Evolutionary conservation across 2,329 filamentous ascomycete genomes (phyloP), one percentile per base, ranked within the genome.

Genomic region (Exophiala spinifera): DNA sequence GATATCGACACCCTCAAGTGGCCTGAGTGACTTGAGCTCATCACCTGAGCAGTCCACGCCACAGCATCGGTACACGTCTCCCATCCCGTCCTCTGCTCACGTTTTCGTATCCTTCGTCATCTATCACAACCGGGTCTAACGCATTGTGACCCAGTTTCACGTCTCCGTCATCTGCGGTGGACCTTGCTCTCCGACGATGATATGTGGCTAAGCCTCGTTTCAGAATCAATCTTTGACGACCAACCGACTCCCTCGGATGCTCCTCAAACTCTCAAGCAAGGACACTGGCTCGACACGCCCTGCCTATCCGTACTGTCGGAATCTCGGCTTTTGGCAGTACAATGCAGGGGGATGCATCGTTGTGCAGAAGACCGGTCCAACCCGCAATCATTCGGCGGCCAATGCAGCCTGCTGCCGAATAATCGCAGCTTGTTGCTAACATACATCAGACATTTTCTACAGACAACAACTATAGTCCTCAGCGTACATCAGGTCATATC

Each of bases 401-500:
- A 31, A 31, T 31, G 28, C 45, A 47, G 20, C 45, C 10, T 34
- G n/a, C 15, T 36, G 17, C 51, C 36, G 21, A 45, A 40, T 19
- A 36, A 31, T 31, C 28, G 11, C 28, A 10, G 10, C 28, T 6
- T 31, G 28, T 31, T 31, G 28, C 28, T 46, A 8, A 46, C 31
- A 8, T 20, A 42, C 21, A 20, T 17, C 15, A 40, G n/a, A 20
- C 11, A 42, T 42, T 42, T 43, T 43, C 20, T 44, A 23, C 42
- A 14, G 28, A 44, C 10, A 28, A 25, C 25, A 13, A 46, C 36
- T n/a, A n/a, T 25, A n/a, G 10, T 46, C 42, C 17, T 40, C 42
- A 37, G 23, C 21, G 21, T 44, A 39, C 20, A 37, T 31, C 40
- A 46, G 44, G 62, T 84, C 72, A 96, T 64, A 94, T 75, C 89